These are phyloP conservation scores for Geotrichum europaeum DNA, from an alignment of 1,139 yeast species.

Conservation along the genomic window DNA sequence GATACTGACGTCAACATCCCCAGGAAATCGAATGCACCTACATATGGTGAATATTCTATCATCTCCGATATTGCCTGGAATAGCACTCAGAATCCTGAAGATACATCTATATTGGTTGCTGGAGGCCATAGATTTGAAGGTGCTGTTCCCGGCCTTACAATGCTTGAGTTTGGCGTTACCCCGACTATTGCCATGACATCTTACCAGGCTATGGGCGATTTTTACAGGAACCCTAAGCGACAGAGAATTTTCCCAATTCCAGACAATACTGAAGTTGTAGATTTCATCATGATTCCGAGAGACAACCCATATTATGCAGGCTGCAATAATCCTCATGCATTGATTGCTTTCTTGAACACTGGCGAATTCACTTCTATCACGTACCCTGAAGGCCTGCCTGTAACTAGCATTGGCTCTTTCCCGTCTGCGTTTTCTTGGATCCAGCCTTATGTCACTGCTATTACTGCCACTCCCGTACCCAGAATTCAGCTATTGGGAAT, in stretches of 20 bases:
- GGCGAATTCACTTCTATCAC: slow-evolving; percentile 52
- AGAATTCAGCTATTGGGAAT: slow-evolving; percentile 73
- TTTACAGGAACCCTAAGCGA: slow-evolving; percentile 60
- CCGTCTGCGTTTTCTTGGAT: slow-evolving; percentile 79
- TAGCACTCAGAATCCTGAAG: slow-evolving; percentile 74
- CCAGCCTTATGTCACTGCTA: slow-evolving; percentile 61
- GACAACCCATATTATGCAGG: slow-evolving; percentile 44
- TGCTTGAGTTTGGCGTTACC: slow-evolving; percentile 75
- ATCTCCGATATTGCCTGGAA: slow-evolving; percentile 49
- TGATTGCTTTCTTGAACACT: slow-evolving; percentile 53
- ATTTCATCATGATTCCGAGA: slow-evolving; percentile 48
- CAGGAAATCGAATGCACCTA: slow-evolving; percentile 18
- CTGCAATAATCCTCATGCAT: slow-evolving; percentile 36
- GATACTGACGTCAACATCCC: slow-evolving; percentile 62
- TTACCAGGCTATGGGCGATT: slow-evolving; percentile 72
- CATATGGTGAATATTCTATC: slow-evolving; percentile 1
- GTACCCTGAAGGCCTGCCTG: slow-evolving; percentile 50
- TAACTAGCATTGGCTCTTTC: slow-evolving; percentile 53
- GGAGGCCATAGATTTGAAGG: slow-evolving; percentile 55
- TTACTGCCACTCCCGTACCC: slow-evolving; percentile 51
- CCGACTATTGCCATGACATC: slow-evolving; percentile 76
- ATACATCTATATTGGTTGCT: slow-evolving; percentile 63
- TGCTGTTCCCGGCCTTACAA: slow-evolving; percentile 51
- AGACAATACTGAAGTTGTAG: slow-evolving; percentile 37
- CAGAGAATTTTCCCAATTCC: slow-evolving; percentile 52